Base-by-base conservation (phyloP, 495 filamentous ascomycete genomes). In the Echria macrotheca region DNA sequence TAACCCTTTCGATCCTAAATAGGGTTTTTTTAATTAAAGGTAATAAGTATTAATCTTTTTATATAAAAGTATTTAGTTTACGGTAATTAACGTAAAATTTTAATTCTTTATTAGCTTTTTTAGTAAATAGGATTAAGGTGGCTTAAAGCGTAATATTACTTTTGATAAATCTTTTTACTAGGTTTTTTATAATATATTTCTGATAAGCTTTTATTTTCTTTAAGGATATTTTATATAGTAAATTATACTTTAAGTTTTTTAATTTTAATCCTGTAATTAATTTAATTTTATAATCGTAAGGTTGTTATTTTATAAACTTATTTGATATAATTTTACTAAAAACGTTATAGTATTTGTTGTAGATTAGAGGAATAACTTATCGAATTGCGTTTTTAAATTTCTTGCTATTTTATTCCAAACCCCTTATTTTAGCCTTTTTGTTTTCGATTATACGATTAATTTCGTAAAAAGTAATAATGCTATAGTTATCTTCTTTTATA, bases 81-180 rank as follows among this genome's bases (percentile, higher is more conserved):
- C 12, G 12, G 12, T 31, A 31, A 31, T 31, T 12, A 6, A 31
- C 28, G 12, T 12, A 31, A 12, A 31, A 31, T 12, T 12, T 31
- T 6, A 31, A 12, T 0, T 49, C 50, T 3, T 66, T 63, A 18
- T 60, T 55, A 1, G 40, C 44, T 42, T 75, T 77, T 1, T 22
- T 11, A 0, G 55, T 59, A 29, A 76, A 67, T 0, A 76, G 39
- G 10, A 78, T 56, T 10, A 56, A 65, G 0, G 61, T 58, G 0
- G 53, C 56, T 4, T 38, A 58, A 0, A 47, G 51, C 1, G 63
- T 32, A 8, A 2, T 7, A 5, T 33, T 52, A 11, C 47, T 21
- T 8, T 9, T 10, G 8, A 57, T 49, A 15, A 49, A 53, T 11
- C 46, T 41, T 14, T 53, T 57, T 1, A 21, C 14, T 1, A 57